Evolutionary conservation across 306 rosid species (phyloP), one percentile per base, ranked within the genome.

Genomic region (Vigna mungo): DNA sequence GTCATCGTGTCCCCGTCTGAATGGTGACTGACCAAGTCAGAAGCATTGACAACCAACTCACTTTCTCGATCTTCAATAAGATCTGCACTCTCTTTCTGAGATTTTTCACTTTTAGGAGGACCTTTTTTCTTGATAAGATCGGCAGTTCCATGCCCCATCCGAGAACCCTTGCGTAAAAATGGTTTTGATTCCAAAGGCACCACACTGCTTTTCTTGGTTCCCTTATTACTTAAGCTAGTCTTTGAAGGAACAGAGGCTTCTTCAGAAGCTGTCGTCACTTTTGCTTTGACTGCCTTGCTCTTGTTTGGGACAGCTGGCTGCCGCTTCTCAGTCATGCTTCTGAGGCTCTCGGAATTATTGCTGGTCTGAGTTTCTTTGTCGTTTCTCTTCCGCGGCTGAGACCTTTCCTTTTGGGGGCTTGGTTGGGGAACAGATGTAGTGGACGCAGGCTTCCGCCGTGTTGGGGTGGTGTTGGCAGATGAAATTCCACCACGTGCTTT

Each of bases 181-280:
- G 98, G 92, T 85, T 90, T 95, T 34, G 96, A 88, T 78, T 95
- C 98, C 86, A 95, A 81, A 16, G 98, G 98, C 58, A 95, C 98
- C 78, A 92, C 89, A 72, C 93, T 92, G 88, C 98, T 88, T 87
- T 89, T 95, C 91, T 87, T 90, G 73, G 96, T 81, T 76, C 81
- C 90, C 92, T 85, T 95, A 89, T 75, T 87, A 77, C 60, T 77
- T 61, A 81, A 55, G 60, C 76, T 86, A 49, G 85, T 83, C 86
- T 89, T 95, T 27, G 89, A 83, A 25, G 88, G 81, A 77, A 82
- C 86, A 21, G 93, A 63, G 68, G 68, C 49, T 76, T 89, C 97
- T 72, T 80, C 91, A 79, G 89, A 79, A 72, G 84, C 76, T 65
- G 81, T 53, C 52, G 47, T 85, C 32, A 63, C 84, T 85, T 91